Percentiles rank a stretch among this genome's conserved stretches.
Evolutionary conservation across 2,329 filamentous ascomycete genomes (phyloP).

Genomic region (Knufia fluminis): DNA sequence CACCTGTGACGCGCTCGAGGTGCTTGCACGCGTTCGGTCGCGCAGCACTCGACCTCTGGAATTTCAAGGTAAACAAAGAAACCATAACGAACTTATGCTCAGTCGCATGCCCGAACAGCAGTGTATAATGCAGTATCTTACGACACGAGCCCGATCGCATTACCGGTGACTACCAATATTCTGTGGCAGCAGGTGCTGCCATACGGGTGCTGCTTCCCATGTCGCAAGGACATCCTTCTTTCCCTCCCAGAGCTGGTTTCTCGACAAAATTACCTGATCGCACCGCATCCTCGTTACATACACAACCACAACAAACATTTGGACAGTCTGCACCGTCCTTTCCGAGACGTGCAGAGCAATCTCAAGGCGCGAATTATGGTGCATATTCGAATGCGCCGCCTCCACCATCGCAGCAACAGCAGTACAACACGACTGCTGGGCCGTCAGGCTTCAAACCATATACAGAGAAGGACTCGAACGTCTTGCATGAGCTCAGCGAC

Average conservation of each 20-base stretch:
- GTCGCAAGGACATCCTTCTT: constrained; percentile 38
- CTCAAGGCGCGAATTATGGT: background rate
- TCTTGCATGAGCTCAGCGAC: constrained; percentile 57
- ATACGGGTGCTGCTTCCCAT: constrained; percentile 1
- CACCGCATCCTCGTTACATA: constrained; percentile 21
- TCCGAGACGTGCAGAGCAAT: constrained; percentile 1
- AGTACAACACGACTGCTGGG: constrained; percentile 36
- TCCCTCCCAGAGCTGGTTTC: constrained; percentile 46
- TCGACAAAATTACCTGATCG: constrained; percentile 47
- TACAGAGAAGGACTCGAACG: constrained; percentile 39
- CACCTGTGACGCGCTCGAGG: background rate
- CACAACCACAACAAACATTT: constrained; percentile 27
- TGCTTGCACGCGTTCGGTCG: background rate
- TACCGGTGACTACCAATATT: background rate
- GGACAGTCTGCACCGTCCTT: constrained; percentile 28
- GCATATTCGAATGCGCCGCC: constrained; percentile 9
- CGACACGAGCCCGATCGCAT: background rate
- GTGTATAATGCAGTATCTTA: constrained; percentile 4
- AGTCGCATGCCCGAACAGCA: background rate
- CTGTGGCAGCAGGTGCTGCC: background rate
- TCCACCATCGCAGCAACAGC: constrained; percentile 30
- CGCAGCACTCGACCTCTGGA: background rate
- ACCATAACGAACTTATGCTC: background rate
- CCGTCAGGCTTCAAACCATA: constrained; percentile 29
- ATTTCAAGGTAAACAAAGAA: constrained; percentile 3